phyloP scores from a whole-genome alignment of 169 alveolate genomes.

The Cryptosporidium baileyi region DNA sequence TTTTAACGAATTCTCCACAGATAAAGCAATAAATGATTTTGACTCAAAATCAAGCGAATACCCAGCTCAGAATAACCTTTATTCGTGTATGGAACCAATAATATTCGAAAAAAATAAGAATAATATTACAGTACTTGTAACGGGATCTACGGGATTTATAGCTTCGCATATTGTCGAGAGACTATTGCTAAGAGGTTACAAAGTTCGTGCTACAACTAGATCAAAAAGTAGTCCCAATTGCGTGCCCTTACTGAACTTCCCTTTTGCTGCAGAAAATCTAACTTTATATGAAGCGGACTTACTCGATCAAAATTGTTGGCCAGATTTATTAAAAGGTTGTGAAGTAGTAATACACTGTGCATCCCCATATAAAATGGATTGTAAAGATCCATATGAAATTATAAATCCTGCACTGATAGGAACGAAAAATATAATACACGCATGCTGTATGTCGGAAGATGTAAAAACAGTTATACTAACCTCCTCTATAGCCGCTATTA shows the following conservation, averaged over 20 bases:
- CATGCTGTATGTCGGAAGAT: conserved; percentile 63
- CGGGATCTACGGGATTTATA: conserved; percentile 61
- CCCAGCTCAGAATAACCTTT: not conserved
- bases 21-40: not conserved
- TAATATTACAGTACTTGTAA: conserved; percentile 12
- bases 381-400: conserved; percentile 59
- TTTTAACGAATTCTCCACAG: not conserved
- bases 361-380: conserved; percentile 67
- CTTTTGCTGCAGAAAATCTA: conserved; percentile 14
- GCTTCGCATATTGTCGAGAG: conserved; percentile 67
- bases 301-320: conserved; percentile 12
- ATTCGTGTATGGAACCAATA: conserved; percentile 50
- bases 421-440: conserved; percentile 49
- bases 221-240: not conserved
- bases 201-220: conserved; percentile 69
- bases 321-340: conserved; percentile 33
- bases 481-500: conserved; percentile 63
- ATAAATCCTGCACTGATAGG: conserved; percentile 60
- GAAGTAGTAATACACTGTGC: conserved; percentile 61
- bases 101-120: not conserved
- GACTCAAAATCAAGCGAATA: no score
- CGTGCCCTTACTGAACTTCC: not conserved
- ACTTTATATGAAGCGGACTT: conserved; percentile 25
- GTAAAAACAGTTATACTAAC: conserved; percentile 57
- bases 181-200: conserved; percentile 54